These are phyloP conservation scores for Agapanthus africanus DNA, from an alignment of 106 monocot genomes.

Conservation along the genomic window DNA sequence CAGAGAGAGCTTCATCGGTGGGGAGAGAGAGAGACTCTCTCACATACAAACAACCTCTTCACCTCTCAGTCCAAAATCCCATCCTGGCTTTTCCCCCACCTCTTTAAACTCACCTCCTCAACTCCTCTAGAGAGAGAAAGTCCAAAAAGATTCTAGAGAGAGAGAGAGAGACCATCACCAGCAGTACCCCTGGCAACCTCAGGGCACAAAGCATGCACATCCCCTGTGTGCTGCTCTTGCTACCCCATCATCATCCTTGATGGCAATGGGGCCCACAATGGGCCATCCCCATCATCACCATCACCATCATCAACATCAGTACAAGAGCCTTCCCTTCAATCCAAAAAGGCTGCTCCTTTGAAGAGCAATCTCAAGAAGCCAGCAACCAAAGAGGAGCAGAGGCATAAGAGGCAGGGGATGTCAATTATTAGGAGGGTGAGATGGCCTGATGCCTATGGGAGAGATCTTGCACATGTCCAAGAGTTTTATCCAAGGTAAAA, in stretches of 20 bases:
- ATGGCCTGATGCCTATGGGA: conserved; percentile 33
- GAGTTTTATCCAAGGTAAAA: conserved; percentile 18
- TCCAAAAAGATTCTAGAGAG: too few species aligned
- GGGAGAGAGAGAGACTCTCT: too few species aligned
- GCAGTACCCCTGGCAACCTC: conserved; percentile 5
- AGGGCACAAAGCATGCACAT: conserved; percentile 3
- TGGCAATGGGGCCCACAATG: neutral
- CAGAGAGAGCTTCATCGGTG: too few species aligned
- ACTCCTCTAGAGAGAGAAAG: neutral
- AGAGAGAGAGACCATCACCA: too few species aligned
- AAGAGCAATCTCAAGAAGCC: conserved; percentile 27
- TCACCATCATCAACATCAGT: neutral
- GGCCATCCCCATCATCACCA: too few species aligned
- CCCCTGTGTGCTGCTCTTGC: conserved; percentile 24
- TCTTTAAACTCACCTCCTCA: too few species aligned
- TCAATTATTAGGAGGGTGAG: conserved; percentile 16
- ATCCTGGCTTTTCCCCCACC: too few species aligned
- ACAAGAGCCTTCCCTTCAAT: neutral
- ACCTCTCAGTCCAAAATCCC: too few species aligned
- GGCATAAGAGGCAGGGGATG: conserved; percentile 12
- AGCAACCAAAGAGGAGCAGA: neutral
- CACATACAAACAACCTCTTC: too few species aligned
- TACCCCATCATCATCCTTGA: conserved; percentile 3
- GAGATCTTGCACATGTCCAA: conserved; percentile 23
- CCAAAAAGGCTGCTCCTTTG: conserved; percentile 3